Evolutionary conservation across 148 eudicot genomes (phyloP).

Genomic region (Fagopyrum esculentum): DNA sequence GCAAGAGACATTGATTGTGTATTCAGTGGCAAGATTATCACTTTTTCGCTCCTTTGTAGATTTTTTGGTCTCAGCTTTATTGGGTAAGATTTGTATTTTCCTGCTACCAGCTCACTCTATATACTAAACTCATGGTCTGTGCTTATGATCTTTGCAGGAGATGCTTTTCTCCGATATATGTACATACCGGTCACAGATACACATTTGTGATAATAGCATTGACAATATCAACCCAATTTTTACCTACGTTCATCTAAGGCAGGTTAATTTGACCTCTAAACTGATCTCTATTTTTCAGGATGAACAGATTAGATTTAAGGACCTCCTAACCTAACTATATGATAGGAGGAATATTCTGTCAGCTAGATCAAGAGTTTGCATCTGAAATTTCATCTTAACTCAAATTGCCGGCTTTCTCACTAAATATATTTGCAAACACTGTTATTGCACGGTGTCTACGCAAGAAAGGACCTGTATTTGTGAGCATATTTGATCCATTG

Average conservation of each 20-base stretch:
- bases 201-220: neutral
- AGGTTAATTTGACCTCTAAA: neutral
- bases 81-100: neutral
- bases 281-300: neutral
- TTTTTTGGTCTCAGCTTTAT: neutral
- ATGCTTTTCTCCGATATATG: neutral
- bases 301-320: neutral
- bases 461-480: too few relatives aligned
- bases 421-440: too few relatives aligned
- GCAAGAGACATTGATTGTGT: neutral
- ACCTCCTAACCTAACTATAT: neutral
- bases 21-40: neutral
- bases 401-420: too few relatives aligned
- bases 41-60: neutral
- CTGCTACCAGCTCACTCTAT: too few relatives aligned
- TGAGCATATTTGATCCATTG: too few relatives aligned
- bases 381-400: too few relatives aligned
- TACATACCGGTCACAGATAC: neutral
- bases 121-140: too few relatives aligned
- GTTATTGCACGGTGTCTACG: too few relatives aligned
- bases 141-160: neutral
- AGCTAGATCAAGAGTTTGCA: too few relatives aligned
- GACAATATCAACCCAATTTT: neutral
- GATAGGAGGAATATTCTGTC: too few relatives aligned
- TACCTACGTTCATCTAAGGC: neutral